Percentiles rank a stretch among this genome's conserved stretches.
Evolutionary conservation across 208 protist genomes (phyloP).

Genomic region (Leptomonas seymouri): DNA sequence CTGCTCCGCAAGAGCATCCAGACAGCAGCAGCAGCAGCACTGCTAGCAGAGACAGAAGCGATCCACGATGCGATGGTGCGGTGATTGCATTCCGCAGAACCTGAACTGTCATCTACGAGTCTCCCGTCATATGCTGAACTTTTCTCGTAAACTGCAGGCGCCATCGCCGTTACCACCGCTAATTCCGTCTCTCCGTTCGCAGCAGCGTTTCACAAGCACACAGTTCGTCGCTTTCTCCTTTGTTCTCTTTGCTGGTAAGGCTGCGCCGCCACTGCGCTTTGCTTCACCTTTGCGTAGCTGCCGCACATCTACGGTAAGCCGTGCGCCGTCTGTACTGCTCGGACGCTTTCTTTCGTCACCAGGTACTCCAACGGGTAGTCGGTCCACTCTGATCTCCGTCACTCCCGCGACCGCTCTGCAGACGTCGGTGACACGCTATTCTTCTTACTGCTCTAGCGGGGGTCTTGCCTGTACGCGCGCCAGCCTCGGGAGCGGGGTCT

Average conservation of each 20-base stretch:
- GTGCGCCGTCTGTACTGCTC: too few species aligned
- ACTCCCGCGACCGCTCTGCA: not conserved
- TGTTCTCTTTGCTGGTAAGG: not conserved
- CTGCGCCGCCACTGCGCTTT: too few species aligned
- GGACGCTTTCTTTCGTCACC: too few species aligned
- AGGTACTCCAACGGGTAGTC: not conserved
- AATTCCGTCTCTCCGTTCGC: not conserved
- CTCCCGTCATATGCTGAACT: not conserved
- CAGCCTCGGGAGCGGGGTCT: not conserved
- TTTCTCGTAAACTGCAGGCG: not conserved
- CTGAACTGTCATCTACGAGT: not conserved
- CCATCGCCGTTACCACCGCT: not conserved
- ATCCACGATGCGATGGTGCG: conserved; percentile 1
- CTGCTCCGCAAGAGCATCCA: not conserved
- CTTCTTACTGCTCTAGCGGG: not conserved
- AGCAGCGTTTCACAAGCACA: too few species aligned
- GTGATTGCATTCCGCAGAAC: not conserved
- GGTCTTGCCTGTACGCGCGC: not conserved
- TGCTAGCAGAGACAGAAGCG: not conserved
- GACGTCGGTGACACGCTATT: not conserved
- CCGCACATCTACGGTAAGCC: too few species aligned
- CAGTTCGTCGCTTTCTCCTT: not conserved
- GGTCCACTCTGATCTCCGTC: not conserved
- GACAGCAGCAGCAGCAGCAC: not conserved
- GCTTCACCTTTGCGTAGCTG: too few species aligned